These are phyloP conservation scores for Alternaria ventricosa DNA, from an alignment of 2,329 filamentous ascomycete species.

Conservation along the genomic window DNA sequence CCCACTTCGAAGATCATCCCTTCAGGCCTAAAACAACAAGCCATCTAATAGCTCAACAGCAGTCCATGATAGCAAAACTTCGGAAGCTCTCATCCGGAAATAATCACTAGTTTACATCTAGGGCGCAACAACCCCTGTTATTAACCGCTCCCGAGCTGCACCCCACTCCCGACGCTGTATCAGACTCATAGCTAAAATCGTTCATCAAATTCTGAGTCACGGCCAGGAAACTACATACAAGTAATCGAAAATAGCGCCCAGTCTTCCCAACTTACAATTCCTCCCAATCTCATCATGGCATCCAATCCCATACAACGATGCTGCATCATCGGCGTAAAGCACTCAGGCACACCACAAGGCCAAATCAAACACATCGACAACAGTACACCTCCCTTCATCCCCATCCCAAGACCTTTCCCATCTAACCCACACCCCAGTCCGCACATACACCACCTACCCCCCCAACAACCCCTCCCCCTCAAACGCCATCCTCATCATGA, in stretches of 20 bases:
- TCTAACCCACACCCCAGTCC: constrained; percentile 48
- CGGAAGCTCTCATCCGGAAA: not conserved
- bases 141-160: not conserved
- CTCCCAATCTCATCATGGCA: constrained; percentile 50
- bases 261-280: not conserved
- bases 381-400: constrained; percentile 41
- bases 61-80: not conserved
- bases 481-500: constrained; percentile 61
- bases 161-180: not conserved
- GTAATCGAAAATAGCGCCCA: not conserved
- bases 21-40: not conserved
- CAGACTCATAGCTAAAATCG: not conserved
- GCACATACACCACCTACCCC: constrained; percentile 62
- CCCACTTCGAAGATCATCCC: not conserved
- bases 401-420: not conserved
- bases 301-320: constrained; percentile 59
- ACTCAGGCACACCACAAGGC: constrained; percentile 58
- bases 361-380: constrained; percentile 56
- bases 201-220: not conserved
- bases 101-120: not conserved
- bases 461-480: constrained; percentile 55
- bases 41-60: not conserved
- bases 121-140: not conserved
- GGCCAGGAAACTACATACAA: not conserved
- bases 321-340: constrained; percentile 59